Conservation (phyloP, 129 eudicot species). For the Pittosporum tobira region DNA sequence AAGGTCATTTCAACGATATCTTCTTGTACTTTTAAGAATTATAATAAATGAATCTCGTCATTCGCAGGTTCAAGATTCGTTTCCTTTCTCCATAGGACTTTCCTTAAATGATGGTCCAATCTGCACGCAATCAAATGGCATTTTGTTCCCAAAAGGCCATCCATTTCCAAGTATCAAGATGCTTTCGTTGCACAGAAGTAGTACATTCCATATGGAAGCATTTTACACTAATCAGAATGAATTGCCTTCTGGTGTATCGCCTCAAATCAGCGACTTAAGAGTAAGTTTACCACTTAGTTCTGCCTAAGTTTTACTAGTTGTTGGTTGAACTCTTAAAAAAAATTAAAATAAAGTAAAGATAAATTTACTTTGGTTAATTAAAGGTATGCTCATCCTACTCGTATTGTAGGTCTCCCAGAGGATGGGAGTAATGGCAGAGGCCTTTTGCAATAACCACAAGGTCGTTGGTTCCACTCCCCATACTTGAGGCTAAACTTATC, state of each 20-base stretch:
- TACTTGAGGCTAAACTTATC: too few relatives aligned
- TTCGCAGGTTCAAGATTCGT: conserved; percentile 83
- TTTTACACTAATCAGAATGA: conserved; percentile 47
- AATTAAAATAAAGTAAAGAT: background rate
- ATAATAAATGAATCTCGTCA: conserved; percentile 8
- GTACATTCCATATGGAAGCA: conserved; percentile 58
- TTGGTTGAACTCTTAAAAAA: background rate
- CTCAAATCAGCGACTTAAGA: conserved; percentile 43
- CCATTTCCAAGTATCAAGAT: conserved; percentile 69
- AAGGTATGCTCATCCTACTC: background rate
- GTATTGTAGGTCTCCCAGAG: too few relatives aligned
- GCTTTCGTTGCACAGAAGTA: conserved; percentile 50
- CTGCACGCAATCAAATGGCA: conserved; percentile 37
- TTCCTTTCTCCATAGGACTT: conserved; percentile 80
- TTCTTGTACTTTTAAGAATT: conserved; percentile 5
- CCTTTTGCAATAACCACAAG: too few relatives aligned
- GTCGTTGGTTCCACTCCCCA: too few relatives aligned
- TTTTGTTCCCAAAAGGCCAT: conserved; percentile 63
- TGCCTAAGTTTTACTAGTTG: background rate
- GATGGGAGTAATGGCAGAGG: too few relatives aligned
- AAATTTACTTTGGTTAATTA: background rate
- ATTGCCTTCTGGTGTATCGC: conserved; percentile 61
- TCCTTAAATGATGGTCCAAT: conserved; percentile 45
- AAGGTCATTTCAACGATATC: too few relatives aligned
- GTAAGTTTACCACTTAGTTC: conserved; percentile 31